Percentiles rank a stretch among this genome's conserved stretches.
Evolutionary conservation across 2,329 filamentous ascomycete genomes (phyloP).

Genomic region (Aspergillus uvarum): DNA sequence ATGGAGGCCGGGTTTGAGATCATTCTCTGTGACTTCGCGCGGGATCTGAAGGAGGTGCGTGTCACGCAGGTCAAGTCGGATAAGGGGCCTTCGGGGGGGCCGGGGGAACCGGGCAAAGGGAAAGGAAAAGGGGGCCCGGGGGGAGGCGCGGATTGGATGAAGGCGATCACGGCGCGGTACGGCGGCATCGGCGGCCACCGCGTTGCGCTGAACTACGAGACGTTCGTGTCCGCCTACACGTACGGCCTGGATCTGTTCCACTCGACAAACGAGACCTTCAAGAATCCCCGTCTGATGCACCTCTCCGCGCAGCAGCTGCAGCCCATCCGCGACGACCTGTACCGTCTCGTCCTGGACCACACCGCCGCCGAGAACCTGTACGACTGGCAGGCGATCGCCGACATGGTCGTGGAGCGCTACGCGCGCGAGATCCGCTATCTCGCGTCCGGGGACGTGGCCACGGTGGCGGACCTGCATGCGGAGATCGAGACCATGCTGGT

Average conservation of each 20-base stretch:
- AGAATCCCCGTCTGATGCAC: slow-evolving; percentile 42
- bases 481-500: slow-evolving; percentile 32
- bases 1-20: slow-evolving; percentile 72
- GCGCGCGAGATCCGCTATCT: slow-evolving; percentile 52
- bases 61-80: slow-evolving; percentile 30
- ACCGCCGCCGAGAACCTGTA: slow-evolving; percentile 32
- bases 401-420: slow-evolving; percentile 66
- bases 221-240: slow-evolving; percentile 50
- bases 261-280: slow-evolving; percentile 26
- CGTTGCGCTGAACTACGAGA: slow-evolving; percentile 49
- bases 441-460: slow-evolving; percentile 27
- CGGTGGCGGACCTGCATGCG: slow-evolving; percentile 23
- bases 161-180: slow-evolving; percentile 32
- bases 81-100: not conserved
- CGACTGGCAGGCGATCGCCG: slow-evolving; percentile 67
- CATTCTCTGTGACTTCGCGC: slow-evolving; percentile 64
- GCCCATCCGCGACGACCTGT: slow-evolving; percentile 47
- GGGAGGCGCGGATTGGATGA: slow-evolving; percentile 14
- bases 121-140: not conserved
- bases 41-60: slow-evolving; percentile 39
- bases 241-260: slow-evolving; percentile 46
- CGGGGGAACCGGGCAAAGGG: not conserved
- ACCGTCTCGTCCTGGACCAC: slow-evolving; percentile 39
- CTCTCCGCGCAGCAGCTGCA: slow-evolving; percentile 33
- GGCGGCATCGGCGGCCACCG: slow-evolving; percentile 38